phyloP scores from a whole-genome alignment of 2,329 filamentous ascomycete genomes.

The Sclerotiophoma versabilis region DNA sequence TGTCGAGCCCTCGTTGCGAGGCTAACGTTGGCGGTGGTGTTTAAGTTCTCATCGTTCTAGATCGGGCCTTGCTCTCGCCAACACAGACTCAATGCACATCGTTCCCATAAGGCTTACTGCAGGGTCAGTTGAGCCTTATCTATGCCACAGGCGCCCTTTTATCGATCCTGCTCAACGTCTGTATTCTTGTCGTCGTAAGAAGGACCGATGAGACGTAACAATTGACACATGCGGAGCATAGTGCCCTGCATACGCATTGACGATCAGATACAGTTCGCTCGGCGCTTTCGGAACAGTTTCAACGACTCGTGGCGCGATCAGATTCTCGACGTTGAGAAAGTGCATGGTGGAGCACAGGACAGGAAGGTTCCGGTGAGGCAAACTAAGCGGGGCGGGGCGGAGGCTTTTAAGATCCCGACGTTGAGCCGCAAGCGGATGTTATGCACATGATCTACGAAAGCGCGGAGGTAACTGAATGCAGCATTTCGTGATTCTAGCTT shows the following conservation, averaged over 20 bases:
- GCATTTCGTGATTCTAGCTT: neutral
- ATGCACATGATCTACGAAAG: neutral
- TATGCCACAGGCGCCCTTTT: neutral
- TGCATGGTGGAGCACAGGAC: neutral
- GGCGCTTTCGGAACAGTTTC: neutral
- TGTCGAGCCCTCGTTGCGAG: neutral
- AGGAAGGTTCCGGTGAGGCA: neutral
- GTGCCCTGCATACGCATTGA: neutral
- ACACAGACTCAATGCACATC: conserved; percentile 3
- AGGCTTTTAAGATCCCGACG: neutral
- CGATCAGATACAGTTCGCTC: neutral
- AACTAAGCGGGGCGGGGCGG: neutral
- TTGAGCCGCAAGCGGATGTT: neutral
- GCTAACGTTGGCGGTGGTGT: neutral
- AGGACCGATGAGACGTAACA: neutral
- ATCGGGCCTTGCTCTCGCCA: neutral
- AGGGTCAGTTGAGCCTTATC: neutral
- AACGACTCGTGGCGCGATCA: neutral
- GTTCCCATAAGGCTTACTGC: neutral
- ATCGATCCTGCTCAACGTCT: neutral
- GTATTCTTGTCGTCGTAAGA: neutral
- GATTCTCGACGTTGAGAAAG: neutral
- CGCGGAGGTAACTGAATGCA: no score
- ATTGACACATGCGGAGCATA: neutral
- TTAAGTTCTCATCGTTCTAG: neutral